A percentile compares a stretch with the other conserved stretches of the same genome.
phyloP scores from a whole-genome alignment of 106 monocot species.

The Triglochin maritima region DNA sequence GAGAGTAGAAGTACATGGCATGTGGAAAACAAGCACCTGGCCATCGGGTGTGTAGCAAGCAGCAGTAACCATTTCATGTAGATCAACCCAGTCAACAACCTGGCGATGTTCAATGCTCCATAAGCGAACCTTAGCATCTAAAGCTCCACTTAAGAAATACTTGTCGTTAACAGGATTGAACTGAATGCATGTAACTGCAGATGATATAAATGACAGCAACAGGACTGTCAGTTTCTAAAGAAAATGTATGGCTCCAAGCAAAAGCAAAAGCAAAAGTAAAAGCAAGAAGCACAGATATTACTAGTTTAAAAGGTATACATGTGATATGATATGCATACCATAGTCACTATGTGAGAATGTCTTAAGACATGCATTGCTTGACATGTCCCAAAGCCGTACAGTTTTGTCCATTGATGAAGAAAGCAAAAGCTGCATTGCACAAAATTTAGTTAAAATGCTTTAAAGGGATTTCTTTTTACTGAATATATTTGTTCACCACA shows the following conservation, averaged over 20 bases:
- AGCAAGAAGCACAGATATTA: not conserved
- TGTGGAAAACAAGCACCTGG: conserved; percentile 33
- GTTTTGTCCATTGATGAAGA: conserved; percentile 99
- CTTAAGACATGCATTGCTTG: conserved; percentile 64
- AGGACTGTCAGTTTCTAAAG: not conserved
- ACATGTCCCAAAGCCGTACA: conserved; percentile 72
- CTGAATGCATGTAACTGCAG: conserved; percentile 96
- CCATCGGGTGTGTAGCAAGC: conserved; percentile 96
- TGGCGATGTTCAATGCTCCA: conserved; percentile 86
- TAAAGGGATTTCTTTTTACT: not conserved
- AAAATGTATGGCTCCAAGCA: not conserved
- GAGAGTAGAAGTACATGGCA: not conserved
- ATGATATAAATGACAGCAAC: not conserved
- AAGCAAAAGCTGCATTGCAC: conserved; percentile 45
- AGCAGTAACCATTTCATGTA: conserved; percentile 96
- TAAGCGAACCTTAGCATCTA: conserved; percentile 86
- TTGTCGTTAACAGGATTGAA: conserved; percentile 92
- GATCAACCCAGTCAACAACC: conserved; percentile 93
- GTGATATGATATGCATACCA: conserved; percentile 17
- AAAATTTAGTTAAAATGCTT: conserved; percentile 2
- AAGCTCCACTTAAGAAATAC: conserved; percentile 92
- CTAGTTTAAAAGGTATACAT: not conserved
- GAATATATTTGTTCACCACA: not conserved
- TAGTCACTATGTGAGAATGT: conserved; percentile 77
- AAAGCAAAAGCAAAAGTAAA: not conserved